Evolutionary conservation across 2,329 filamentous ascomycete genomes (phyloP).

Genomic region (Aspergillus uvarum): DNA sequence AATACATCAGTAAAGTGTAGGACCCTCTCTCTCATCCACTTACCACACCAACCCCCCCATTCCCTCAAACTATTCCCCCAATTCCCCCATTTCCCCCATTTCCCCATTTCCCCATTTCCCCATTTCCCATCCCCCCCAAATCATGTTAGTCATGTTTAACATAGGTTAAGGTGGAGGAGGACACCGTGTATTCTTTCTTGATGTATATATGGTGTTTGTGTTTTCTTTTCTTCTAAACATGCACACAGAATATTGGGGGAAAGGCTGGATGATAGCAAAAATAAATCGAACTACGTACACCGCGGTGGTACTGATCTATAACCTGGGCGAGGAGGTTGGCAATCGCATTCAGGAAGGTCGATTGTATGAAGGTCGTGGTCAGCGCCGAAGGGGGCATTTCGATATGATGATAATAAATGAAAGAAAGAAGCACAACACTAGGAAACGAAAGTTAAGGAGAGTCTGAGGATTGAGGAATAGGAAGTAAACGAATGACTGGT

Average conservation of each 20-base stretch:
- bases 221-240: no score
- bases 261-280: not conserved
- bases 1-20: no score
- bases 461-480: not conserved
- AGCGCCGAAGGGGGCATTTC: constrained; percentile 17
- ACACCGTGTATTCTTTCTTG: not conserved
- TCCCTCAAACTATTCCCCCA: not conserved
- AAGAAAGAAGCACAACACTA: not conserved
- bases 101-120: not conserved
- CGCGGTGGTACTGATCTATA: constrained; percentile 30
- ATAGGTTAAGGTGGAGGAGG: not conserved
- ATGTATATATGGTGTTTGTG: no score
- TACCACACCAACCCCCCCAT: not conserved
- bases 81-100: not conserved
- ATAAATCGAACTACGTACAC: not conserved
- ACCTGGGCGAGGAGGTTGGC: constrained; percentile 41
- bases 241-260: no score
- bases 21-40: not conserved
- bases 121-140: not conserved
- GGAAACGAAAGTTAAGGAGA: not conserved
- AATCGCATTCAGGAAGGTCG: constrained; percentile 39
- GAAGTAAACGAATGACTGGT: not conserved
- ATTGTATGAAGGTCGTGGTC: constrained; percentile 37
- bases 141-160: not conserved
- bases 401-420: not conserved